Evolutionary conservation across 768 basidiomycete genomes (phyloP).

Genomic region (Fomitopsis pulvina): DNA sequence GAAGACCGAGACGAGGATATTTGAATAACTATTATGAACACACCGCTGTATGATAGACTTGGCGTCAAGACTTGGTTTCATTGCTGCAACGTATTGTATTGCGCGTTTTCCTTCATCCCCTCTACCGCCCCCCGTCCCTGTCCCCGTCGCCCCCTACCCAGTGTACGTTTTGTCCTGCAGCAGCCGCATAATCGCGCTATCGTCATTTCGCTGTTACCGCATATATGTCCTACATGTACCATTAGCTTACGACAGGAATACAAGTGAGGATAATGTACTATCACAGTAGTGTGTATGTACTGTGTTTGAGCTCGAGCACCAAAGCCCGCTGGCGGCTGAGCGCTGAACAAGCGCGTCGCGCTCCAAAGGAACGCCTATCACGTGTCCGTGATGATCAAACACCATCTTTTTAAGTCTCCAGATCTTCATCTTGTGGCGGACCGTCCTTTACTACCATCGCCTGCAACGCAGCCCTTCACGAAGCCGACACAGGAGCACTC

Average conservation of each 20-base stretch:
- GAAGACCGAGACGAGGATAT: slow-evolving; percentile 93
- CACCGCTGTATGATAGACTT: slow-evolving; percentile 18
- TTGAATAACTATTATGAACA: slow-evolving; percentile 27
- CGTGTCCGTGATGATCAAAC: neutral
- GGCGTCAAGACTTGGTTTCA: neutral
- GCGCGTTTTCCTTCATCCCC: neutral
- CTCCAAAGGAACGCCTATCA: neutral
- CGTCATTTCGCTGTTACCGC: slow-evolving; percentile 21
- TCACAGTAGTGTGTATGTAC: neutral
- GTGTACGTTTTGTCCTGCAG: slow-evolving; percentile 7
- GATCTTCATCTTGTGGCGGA: no score
- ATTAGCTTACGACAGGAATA: slow-evolving; percentile 20
- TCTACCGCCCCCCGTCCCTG: neutral
- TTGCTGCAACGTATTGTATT: slow-evolving; percentile 2
- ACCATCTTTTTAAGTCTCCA: no score
- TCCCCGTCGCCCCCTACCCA: slow-evolving; percentile 10
- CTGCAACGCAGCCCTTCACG: neutral
- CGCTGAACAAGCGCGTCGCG: no score
- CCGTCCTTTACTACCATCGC: neutral
- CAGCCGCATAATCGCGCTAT: slow-evolving; percentile 21
- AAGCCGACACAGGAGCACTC: neutral
- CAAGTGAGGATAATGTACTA: slow-evolving; percentile 16
- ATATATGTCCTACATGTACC: slow-evolving; percentile 19
- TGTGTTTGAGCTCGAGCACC: neutral
- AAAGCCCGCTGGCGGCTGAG: no score